phyloP scores from a whole-genome alignment of 164 flowering plant species.

The Chloranthus sessilifolius region DNA sequence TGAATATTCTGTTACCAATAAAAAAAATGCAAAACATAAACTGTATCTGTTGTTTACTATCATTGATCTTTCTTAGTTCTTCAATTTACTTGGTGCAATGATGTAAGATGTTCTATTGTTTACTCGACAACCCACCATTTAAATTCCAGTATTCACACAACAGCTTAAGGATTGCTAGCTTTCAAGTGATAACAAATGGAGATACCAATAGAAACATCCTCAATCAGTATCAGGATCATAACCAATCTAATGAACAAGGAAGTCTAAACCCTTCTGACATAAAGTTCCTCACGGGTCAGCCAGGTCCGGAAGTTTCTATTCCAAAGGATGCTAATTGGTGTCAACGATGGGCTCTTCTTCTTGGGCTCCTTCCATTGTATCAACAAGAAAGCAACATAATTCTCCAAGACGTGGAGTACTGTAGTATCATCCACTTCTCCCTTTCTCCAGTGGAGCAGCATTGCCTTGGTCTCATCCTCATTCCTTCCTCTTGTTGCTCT shows the following conservation, averaged over 20 bases:
- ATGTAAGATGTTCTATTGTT: too few species aligned
- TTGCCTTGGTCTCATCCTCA: constrained; percentile 80
- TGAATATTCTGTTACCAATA: too few species aligned
- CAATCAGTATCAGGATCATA: neutral
- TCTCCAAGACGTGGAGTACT: constrained; percentile 88
- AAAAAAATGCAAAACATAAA: too few species aligned
- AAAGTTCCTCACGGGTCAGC: constrained; percentile 9
- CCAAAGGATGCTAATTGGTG: constrained; percentile 64
- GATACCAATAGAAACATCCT: neutral
- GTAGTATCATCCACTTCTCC: constrained; percentile 53
- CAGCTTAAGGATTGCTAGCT: neutral
- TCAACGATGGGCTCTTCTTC: constrained; percentile 78
- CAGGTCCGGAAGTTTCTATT: constrained; percentile 48
- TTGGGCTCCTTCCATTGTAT: constrained; percentile 79
- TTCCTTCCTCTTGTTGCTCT: constrained; percentile 68
- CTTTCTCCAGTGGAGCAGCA: constrained; percentile 86
- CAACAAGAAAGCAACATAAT: constrained; percentile 95
- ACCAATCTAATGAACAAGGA: neutral
- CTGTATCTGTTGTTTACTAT: too few species aligned
- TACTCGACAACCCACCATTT: too few species aligned
- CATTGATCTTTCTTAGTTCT: too few species aligned
- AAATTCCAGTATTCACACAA: too few species aligned
- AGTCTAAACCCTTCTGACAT: neutral
- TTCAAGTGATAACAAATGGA: constrained; percentile 1
- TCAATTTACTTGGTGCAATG: too few species aligned